A percentile compares a stretch with the other conserved stretches of the same genome.
Conservation (phyloP, 2,329 filamentous ascomycete species). For the Cytospora piceae region DNA sequence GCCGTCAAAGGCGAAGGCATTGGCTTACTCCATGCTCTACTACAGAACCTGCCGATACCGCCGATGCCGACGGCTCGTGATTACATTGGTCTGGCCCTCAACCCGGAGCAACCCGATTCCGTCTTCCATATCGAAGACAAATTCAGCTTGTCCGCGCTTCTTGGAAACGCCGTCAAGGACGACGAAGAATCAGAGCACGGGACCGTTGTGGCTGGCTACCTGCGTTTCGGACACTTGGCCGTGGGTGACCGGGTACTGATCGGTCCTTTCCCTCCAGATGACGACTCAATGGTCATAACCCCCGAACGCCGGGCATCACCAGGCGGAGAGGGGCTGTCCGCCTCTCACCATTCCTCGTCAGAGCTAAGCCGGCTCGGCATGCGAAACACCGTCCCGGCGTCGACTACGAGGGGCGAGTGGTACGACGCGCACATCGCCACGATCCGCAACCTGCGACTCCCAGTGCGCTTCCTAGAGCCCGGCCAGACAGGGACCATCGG, state of each 20-base stretch:
- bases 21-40: constrained; percentile 77
- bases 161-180: constrained; percentile 50
- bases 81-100: constrained; percentile 57
- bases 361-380: constrained; percentile 58
- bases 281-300: constrained; percentile 45
- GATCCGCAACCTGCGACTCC: constrained; percentile 83
- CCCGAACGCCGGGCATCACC: constrained; percentile 53
- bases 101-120: constrained; percentile 62
- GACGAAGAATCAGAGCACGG: constrained; percentile 54
- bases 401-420: constrained; percentile 70
- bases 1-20: constrained; percentile 84
- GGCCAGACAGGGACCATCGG: constrained; percentile 92
- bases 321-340: constrained; percentile 53
- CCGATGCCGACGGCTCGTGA: constrained; percentile 56
- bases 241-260: constrained; percentile 79
- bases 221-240: constrained; percentile 76
- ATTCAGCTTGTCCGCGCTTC: constrained; percentile 73
- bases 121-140: constrained; percentile 92
- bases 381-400: constrained; percentile 56
- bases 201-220: constrained; percentile 81
- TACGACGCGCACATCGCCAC: constrained; percentile 79
- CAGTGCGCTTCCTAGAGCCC: constrained; percentile 73
- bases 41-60: constrained; percentile 75
- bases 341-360: constrained; percentile 57
- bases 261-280: constrained; percentile 73